Evolutionary conservation across 1,284 basidiomycete species (phyloP), one percentile per base, ranked within the genome.

Genomic region (Schizophyllum amplum): DNA sequence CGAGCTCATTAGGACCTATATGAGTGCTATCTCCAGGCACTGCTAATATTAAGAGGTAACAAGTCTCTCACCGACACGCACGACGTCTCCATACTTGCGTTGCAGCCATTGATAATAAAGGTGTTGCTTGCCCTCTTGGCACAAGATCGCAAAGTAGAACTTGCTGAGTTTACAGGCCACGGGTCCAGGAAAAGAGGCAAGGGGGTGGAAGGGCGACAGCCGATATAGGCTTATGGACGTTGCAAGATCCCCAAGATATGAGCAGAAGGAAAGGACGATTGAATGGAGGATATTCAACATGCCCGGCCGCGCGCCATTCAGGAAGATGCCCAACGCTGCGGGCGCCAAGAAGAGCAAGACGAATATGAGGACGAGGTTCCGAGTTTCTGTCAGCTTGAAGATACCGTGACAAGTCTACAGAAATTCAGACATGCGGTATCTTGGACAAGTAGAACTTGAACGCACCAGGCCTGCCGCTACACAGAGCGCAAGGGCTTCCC

Each of bases 1-100:
- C 71, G 7, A 72, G 60, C 51, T 71, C 70, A 55, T 72, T 72
- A 17, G 71, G 71, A 24, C 69, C 71, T 42, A 13, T 42, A 17
- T 17, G n/a, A n/a, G n/a, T n/a, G n/a, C n/a, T n/a, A n/a, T n/a
- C n/a, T n/a, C n/a, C n/a, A n/a, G n/a, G n/a, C n/a, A n/a, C n/a
- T n/a, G n/a, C n/a, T n/a, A n/a, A n/a, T n/a, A n/a, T n/a, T n/a
- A n/a, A n/a, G n/a, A n/a, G n/a, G n/a, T n/a, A 42, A 17, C 33
- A 42, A 33, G 33, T 42, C 33, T 9, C 60, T 17, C 13, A 58
- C 60, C 60, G 42, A 61, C 59, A 17, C 60, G 42, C 47, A 61
- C 60, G 20, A 58, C 60, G 48, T 61, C 60, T 4, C 60, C 60
- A 48, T 55, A 61, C 6, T 57, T 57, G 46, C 55, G 27, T 48